Percentiles rank a stretch among this genome's conserved stretches.
Evolutionary conservation across 2,329 filamentous ascomycete species (phyloP).

Genomic region (Huntiella savannae): DNA sequence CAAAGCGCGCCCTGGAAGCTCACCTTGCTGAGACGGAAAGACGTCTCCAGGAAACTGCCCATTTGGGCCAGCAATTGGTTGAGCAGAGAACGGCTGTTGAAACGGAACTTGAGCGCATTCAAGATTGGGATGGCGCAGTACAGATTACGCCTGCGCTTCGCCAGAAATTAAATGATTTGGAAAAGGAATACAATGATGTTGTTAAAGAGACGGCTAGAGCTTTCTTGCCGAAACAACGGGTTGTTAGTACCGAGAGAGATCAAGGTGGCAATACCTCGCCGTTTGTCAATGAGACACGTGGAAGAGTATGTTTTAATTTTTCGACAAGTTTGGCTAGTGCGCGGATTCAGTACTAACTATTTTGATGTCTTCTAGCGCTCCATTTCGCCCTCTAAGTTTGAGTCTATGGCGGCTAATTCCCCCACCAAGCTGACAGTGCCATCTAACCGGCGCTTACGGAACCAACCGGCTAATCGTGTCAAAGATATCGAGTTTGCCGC

Average conservation of each 20-base stretch:
- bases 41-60: conserved; percentile 76
- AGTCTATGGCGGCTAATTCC: conserved; percentile 65
- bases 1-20: conserved; percentile 72
- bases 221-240: conserved; percentile 68
- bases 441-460: conserved; percentile 61
- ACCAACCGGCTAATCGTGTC: conserved; percentile 70
- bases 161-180: conserved; percentile 65
- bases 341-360: background rate
- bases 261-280: conserved; percentile 23
- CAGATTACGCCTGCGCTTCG: conserved; percentile 71
- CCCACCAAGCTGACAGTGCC: conserved; percentile 73
- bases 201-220: conserved; percentile 76
- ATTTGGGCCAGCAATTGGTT: conserved; percentile 69
- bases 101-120: conserved; percentile 68
- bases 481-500: conserved; percentile 98
- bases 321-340: too few species aligned
- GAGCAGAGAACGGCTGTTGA: conserved; percentile 70
- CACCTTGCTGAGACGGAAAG: conserved; percentile 86
- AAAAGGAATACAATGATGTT: conserved; percentile 89
- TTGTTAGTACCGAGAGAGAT: conserved; percentile 47
- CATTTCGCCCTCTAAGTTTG: conserved; percentile 58
- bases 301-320: conserved; percentile 24
- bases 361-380: conserved; percentile 32
- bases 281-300: conserved; percentile 32
- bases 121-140: conserved; percentile 53